Base-by-base conservation (phyloP, 306 rosid genomes). In the Neltuma alba region DNA sequence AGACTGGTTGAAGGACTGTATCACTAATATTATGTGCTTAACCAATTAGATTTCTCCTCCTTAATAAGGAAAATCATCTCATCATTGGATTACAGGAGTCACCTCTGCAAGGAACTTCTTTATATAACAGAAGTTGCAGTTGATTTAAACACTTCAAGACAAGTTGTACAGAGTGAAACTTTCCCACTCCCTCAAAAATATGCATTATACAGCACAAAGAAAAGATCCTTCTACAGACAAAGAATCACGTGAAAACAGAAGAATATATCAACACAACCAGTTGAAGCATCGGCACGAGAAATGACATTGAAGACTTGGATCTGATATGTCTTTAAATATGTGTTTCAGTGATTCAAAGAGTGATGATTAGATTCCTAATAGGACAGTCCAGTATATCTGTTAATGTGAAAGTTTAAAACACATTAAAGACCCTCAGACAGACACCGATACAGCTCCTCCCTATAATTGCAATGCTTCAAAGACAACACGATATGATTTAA, bases 81-180 rank as follows among this genome's bases (percentile, higher is more conserved):
- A 55, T 65, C 30, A 76, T 72, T 50, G 62, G 63, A 42, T 81
- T 30, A 27, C 42, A 42, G 27, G 27, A 81, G 71, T 62, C 71
- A 68, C 40, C 15, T 21, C 20, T 8, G 70, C 7, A 66, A 58
- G 77, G 42, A 72, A 45, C 52, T 30, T 77, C 25, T 80, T 10
- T 20, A 33, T 34, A 52, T 41, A 41, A 80, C 74, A 84, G 11
- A 58, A 60, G 16, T 30, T 69, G 14, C 74, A 47, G 38, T 61
- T 12, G 61, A 30, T 50, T 33, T 41, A 79, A 25, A 57, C 44
- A 28, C 52, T 60, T 34, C 7, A 38, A 47, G 2, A n/a, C 15
- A 37, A 48, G 34, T 15, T 62, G 42, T 38, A 50, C 20, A 41
- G 52, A 23, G 70, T 14, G 36, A 85, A n/a, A 28, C 3, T 14